A percentile compares a stretch with the other conserved stretches of the same genome.
Conservation (phyloP, 805 yeast genomes). For the Candida anglica region DNA sequence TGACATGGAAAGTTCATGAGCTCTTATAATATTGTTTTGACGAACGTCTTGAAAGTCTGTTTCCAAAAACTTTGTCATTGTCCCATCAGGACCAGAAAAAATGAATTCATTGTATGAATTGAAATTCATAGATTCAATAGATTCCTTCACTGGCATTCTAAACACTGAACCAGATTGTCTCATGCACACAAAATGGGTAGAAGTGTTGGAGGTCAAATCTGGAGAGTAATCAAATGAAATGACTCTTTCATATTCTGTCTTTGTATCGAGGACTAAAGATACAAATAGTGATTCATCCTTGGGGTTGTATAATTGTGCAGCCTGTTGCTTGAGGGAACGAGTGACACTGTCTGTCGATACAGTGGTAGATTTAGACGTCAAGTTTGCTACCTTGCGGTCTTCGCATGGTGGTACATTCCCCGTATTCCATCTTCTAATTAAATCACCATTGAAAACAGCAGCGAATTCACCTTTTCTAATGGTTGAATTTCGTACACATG, state of each 20-base stretch:
- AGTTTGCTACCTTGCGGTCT: too few species aligned
- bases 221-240: slow-evolving; percentile 83
- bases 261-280: slow-evolving; percentile 68
- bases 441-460: slow-evolving; percentile 73
- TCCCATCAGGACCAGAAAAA: slow-evolving; percentile 56
- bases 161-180: slow-evolving; percentile 87
- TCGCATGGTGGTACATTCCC: slow-evolving; percentile 60
- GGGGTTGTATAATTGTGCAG: slow-evolving; percentile 33
- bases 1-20: slow-evolving; percentile 7
- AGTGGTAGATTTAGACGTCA: background rate
- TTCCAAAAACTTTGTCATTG: slow-evolving; percentile 40
- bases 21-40: slow-evolving; percentile 5
- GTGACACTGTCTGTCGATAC: slow-evolving; percentile 1
- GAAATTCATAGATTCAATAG: slow-evolving; percentile 59
- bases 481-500: slow-evolving; percentile 69
- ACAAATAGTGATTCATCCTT: slow-evolving; percentile 64
- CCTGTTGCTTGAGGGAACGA: slow-evolving; percentile 26
- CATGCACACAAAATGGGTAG: slow-evolving; percentile 76
- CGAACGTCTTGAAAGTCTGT: slow-evolving; percentile 15
- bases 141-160: slow-evolving; percentile 69
- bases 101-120: slow-evolving; percentile 67
- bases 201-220: slow-evolving; percentile 42
- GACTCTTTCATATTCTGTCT: slow-evolving; percentile 76
- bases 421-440: slow-evolving; percentile 76
- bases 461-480: slow-evolving; percentile 68